These are phyloP conservation scores for Nitzschia sp. DNA, from an alignment of 108 stramenopile species.

Conservation along the genomic window DNA sequence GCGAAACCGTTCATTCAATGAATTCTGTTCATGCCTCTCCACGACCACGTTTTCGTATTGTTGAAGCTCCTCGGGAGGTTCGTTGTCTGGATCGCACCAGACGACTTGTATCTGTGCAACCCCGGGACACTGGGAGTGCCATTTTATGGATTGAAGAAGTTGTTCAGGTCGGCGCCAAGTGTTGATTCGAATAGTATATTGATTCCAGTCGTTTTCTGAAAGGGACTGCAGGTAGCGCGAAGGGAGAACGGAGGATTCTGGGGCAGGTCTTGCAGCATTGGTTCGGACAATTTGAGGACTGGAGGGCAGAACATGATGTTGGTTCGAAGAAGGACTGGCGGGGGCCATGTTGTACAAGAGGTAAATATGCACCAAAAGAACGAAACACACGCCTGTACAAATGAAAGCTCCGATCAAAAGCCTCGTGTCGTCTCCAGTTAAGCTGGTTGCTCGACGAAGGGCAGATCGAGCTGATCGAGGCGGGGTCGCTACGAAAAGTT, in stretches of 20 bases:
- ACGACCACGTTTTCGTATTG: constrained; percentile 49
- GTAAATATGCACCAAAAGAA: constrained; percentile 18
- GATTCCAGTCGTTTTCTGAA: constrained; percentile 38
- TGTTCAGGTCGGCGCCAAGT: constrained; percentile 72
- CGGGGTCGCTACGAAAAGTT: too few species aligned
- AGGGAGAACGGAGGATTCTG: constrained; percentile 10
- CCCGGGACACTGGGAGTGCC: constrained; percentile 56
- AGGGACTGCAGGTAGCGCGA: constrained; percentile 8
- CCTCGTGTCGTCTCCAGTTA: neutral
- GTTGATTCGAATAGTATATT: constrained; percentile 77
- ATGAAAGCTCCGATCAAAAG: neutral
- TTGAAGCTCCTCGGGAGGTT: constrained; percentile 30
- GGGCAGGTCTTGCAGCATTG: constrained; percentile 30
- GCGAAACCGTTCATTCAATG: constrained; percentile 77
- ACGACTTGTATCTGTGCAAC: constrained; percentile 70
- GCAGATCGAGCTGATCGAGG: too few species aligned
- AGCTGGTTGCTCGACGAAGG: too few species aligned
- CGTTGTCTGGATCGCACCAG: constrained; percentile 63
- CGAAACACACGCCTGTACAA: neutral
- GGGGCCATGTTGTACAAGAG: neutral
- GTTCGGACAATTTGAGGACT: constrained; percentile 23
- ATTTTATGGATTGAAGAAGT: constrained; percentile 47
- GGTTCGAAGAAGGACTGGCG: neutral
- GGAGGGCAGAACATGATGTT: neutral
- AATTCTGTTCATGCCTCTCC: constrained; percentile 67